Evolutionary conservation across 2,329 filamentous ascomycete species (phyloP), one percentile per base, ranked within the genome.

Genomic region (Talaromyces sp.): DNA sequence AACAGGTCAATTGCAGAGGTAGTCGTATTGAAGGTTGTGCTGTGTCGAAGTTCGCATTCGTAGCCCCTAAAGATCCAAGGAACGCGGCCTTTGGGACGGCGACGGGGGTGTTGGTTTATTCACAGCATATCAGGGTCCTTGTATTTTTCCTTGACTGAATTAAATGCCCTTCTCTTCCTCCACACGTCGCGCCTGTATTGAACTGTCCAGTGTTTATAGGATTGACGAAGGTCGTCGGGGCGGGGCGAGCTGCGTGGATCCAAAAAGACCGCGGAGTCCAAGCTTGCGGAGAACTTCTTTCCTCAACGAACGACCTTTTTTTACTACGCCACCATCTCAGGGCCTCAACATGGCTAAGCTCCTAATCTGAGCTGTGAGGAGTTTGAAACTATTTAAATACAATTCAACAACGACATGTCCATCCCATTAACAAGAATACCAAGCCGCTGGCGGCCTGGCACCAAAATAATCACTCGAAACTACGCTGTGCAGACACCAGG

Each of bases 401-500:
- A 53, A 30, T 30, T 25, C 44, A 47, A 28, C 33, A n/a, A 42
- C 60, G 19, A 25, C 42, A 73, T 73, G 71, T 69, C 68, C 62
- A 64, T 70, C 13, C 42, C 51, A 22, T 28, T 59, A 28, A n/a
- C 57, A 57, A 62, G 36, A 36, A 33, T 62, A 22, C 42, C 22
- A 36, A 55, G 56, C 57, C 54, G 55, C 53, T 59, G 61, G 53
- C 57, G 61, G 61, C 61, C 33, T 8, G 17, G 56, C 30, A 56
- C 67, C 60, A 60, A 64, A 57, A 61, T 58, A 55, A 52, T 64
- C 33, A 60, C 65, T 33, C 71, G 89, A 62, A 79, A 77, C 61
- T 96, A 95, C 77, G 93, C 93, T 57, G 85, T 91, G 62, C 89
- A 92, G 76, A 84, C 90, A 22, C 82, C 91, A 2, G 90, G 91